phyloP scores from a whole-genome alignment of 2,329 filamentous ascomycete species.

The Aurifilum marmelostoma region DNA sequence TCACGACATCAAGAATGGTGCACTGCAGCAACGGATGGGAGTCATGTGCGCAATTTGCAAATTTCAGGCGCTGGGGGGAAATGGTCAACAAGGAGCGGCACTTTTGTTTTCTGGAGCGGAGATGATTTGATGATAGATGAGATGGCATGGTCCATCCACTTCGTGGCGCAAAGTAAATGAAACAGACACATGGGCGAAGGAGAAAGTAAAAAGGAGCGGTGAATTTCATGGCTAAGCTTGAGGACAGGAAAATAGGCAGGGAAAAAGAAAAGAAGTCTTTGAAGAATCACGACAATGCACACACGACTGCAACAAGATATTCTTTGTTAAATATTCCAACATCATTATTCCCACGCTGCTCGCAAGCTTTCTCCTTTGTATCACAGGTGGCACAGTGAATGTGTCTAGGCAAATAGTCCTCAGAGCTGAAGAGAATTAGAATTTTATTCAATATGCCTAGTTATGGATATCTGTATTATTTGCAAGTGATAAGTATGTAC shows the following conservation, averaged over 20 bases:
- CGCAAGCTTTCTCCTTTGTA: not conserved
- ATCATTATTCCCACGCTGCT: not conserved
- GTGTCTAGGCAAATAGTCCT: not conserved
- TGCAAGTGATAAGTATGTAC: not conserved
- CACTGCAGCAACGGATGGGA: not conserved
- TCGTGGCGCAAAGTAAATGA: not conserved
- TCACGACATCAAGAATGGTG: not conserved
- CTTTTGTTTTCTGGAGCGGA: not conserved
- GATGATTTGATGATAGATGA: not conserved
- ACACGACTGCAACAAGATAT: not conserved
- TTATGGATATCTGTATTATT: not conserved
- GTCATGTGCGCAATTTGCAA: not conserved
- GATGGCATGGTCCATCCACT: not conserved
- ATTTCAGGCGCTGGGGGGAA: not conserved
- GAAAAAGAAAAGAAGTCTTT: not conserved
- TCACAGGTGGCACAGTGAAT: not conserved
- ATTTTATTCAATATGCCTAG: not conserved
- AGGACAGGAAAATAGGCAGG: not conserved
- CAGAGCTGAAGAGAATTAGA: not conserved
- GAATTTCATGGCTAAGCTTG: not conserved
- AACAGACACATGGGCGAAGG: not conserved
- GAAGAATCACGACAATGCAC: not conserved
- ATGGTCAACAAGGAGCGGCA: not conserved
- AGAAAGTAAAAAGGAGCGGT: not conserved
- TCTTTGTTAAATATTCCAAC: not conserved